A percentile compares a stretch with the other conserved stretches of the same genome.
These are phyloP conservation scores for Amanita inopinata DNA, from an alignment of 768 basidiomycete genomes.

Conservation along the genomic window DNA sequence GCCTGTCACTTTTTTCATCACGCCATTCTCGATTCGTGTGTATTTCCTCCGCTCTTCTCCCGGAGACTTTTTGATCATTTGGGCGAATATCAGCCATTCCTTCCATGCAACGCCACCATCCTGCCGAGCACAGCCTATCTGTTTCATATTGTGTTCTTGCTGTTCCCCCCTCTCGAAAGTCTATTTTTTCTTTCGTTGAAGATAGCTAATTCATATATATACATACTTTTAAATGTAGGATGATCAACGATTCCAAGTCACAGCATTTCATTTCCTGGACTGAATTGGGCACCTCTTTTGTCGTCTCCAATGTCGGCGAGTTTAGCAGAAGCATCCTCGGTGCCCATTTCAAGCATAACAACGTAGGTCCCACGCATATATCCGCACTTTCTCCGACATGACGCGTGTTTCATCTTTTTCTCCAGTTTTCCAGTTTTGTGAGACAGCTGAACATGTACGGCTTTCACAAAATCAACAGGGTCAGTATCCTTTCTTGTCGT, in stretches of 20 bases:
- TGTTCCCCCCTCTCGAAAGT: too few relatives aligned
- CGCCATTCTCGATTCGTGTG: too few relatives aligned
- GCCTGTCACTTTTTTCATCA: constrained; percentile 5
- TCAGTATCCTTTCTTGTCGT: constrained; percentile 23
- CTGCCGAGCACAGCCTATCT: too few relatives aligned
- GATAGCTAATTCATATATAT: constrained; percentile 5
- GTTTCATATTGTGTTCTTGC: too few relatives aligned
- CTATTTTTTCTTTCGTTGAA: too few relatives aligned
- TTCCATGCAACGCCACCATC: too few relatives aligned
- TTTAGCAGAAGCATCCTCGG: constrained; percentile 80
- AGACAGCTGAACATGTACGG: constrained; percentile 96
- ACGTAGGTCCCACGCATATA: constrained; percentile 35
- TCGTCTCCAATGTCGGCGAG: constrained; percentile 79
- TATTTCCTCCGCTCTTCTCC: too few relatives aligned
- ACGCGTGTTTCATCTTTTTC: constrained; percentile 8
- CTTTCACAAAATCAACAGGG: constrained; percentile 89
- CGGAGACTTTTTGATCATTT: too few relatives aligned
- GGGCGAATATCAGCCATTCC: too few relatives aligned
- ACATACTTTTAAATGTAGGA: constrained; percentile 32
- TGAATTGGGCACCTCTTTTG: constrained; percentile 73
- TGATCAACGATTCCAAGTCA: constrained; percentile 80
- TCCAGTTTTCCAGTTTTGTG: constrained; percentile 89
- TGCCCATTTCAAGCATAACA: constrained; percentile 86
- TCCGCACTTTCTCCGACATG: neutral
- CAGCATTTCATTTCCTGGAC: constrained; percentile 79